A percentile compares a stretch with the other conserved stretches of the same genome.
Evolutionary conservation across 441 rosid genomes (phyloP).

Genomic region (Adansonia grandidieri): DNA sequence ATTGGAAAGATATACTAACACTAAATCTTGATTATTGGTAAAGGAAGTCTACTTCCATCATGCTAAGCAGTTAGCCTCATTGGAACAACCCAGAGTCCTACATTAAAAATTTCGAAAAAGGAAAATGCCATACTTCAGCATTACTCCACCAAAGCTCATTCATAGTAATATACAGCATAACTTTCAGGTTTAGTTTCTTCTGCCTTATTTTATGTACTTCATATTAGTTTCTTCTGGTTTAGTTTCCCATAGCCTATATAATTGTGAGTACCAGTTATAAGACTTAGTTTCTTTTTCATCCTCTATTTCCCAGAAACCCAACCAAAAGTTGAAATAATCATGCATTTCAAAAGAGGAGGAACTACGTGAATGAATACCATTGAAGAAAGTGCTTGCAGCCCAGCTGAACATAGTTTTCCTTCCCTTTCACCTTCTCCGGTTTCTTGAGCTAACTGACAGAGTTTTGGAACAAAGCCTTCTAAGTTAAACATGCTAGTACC

Average conservation of each 20-base stretch:
- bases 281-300: conserved; percentile 15
- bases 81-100: conserved; percentile 3
- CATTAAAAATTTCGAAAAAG: neutral
- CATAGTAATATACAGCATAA: neutral
- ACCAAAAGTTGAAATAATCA: conserved; percentile 19
- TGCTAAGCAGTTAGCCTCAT: neutral
- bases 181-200: conserved; percentile 17
- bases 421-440: conserved; percentile 71
- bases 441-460: conserved; percentile 78
- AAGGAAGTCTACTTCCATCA: conserved; percentile 8
- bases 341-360: conserved; percentile 15
- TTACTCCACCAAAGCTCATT: neutral
- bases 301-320: neutral
- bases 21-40: neutral
- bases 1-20: neutral
- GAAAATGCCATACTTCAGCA: neutral
- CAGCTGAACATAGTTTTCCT: conserved; percentile 56
- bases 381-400: conserved; percentile 72
- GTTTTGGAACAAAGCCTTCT: conserved; percentile 82
- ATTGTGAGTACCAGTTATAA: conserved; percentile 10
- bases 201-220: neutral
- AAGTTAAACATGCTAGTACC: conserved; percentile 81
- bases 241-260: neutral
- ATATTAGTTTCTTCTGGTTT: neutral
- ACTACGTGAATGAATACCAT: conserved; percentile 46